phyloP scores from a whole-genome alignment of 2,329 filamentous ascomycete genomes.

The Diaporthe australafricana region DNA sequence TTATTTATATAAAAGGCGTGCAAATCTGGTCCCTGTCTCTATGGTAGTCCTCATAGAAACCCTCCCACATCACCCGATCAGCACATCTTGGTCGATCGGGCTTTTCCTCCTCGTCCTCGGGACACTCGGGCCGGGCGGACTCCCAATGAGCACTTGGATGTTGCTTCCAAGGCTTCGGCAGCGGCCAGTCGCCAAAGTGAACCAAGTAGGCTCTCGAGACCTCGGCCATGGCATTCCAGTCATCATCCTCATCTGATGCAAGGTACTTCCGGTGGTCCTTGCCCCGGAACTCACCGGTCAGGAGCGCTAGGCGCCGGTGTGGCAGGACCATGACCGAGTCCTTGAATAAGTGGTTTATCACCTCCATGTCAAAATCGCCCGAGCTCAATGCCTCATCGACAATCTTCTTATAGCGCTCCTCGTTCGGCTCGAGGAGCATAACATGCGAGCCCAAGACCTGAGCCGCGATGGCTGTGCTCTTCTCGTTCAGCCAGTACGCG shows the following conservation, averaged over 20 bases:
- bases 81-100: background rate
- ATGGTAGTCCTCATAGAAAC: background rate
- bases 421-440: conserved; percentile 9
- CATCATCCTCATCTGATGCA: background rate
- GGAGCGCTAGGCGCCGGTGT: background rate
- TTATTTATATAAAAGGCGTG: background rate
- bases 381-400: background rate
- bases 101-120: background rate
- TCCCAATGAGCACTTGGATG: background rate
- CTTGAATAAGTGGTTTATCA: conserved; percentile 10
- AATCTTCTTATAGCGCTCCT: background rate
- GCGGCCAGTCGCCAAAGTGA: background rate
- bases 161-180: conserved; percentile 3
- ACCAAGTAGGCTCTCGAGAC: conserved; percentile 7
- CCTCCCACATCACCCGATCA: conserved; percentile 5
- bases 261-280: background rate
- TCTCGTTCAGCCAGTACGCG: conserved; percentile 17
- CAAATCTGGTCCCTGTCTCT: background rate
- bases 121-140: background rate
- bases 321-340: conserved; percentile 7
- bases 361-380: conserved; percentile 8
- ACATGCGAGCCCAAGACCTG: conserved; percentile 8
- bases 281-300: background rate
- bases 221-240: background rate
- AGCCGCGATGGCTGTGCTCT: background rate